Evolutionary conservation across 768 basidiomycete genomes (phyloP), one percentile per base, ranked within the genome.

Genomic region (Lactarius pseudohatsudake): DNA sequence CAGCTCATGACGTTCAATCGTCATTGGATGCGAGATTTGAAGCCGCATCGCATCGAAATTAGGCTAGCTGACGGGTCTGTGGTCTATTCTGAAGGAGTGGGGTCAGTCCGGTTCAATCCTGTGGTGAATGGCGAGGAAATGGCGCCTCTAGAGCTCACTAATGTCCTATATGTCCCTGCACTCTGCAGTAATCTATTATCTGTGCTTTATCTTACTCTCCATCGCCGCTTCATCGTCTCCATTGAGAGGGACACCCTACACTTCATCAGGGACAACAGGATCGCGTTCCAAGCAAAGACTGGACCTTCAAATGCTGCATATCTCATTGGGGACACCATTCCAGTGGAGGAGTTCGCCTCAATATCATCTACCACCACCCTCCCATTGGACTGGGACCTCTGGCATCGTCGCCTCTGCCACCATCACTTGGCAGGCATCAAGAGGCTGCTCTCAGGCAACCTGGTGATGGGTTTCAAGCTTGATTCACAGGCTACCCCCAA

Each of bases 361-460:
- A 8, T 45, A 0, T 45, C 43, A n/a, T 45, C 43, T 45, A 6
- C 43, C 43, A 45, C 43, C 43, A 45, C 43, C 16, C 43, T 45
- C 43, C 43, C 43, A 7, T 45, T 45, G 20, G 43, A 45, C 43
- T 45, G 43, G 43, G 43, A 45, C 43, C 43, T 45, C 43, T 45
- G 43, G 43, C 43, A 45, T 45, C 8, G 43, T 45, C 8, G 20
- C 20, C 43, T 45, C 43, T 45, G 43, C 43, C 43, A 45, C 7
- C 43, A 45, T 7, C 43, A 45, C 43, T 9, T 45, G 20, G 43
- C 43, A 45, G 43, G 43, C 8, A 45, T 45, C 43, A 45, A 18
- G 20, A 59, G 32, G 59, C 59, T 59, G 7, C 11, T 32, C 3
- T 45, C 30, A 45, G 59, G 59, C 13, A 59, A 59, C 59, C 30